Conservation (phyloP, 1,284 basidiomycete species). For the Pseudozyma sp. region DNA sequence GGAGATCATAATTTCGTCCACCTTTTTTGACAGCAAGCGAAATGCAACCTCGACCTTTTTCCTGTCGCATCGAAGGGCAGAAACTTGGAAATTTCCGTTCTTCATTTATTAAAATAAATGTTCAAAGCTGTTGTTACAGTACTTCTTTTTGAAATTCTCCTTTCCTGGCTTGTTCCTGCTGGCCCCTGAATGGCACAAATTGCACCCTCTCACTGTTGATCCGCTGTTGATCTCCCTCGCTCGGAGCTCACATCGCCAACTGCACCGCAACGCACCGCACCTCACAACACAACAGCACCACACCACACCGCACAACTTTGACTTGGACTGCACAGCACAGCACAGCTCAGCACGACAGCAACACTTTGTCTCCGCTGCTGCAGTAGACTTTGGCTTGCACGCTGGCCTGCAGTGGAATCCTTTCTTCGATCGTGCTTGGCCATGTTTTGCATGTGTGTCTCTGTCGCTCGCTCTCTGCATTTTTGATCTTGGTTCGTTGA, state of each 20-base stretch:
- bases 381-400: not conserved
- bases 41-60: not conserved
- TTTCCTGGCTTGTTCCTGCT: conserved; percentile 2
- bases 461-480: not conserved
- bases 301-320: too few species aligned
- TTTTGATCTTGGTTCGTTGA: not conserved
- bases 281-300: too few species aligned
- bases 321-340: too few species aligned
- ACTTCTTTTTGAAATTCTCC: conserved; percentile 1
- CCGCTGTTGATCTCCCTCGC: too few species aligned
- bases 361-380: too few species aligned
- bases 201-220: not conserved
- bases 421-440: conserved; percentile 1
- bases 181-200: conserved; percentile 10
- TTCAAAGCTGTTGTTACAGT: not conserved
- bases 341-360: too few species aligned
- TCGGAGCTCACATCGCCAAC: too few species aligned
- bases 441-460: conserved; percentile 5
- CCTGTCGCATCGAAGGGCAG: not conserved
- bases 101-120: too few species aligned
- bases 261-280: too few species aligned
- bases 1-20: not conserved
- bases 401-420: too few species aligned
- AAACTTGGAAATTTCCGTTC: conserved; percentile 5
- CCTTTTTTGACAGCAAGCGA: conserved; percentile 5